Evolutionary conservation across 805 yeast genomes (phyloP).

Genomic region (Zygosaccharomyces kombuchaensis): DNA sequence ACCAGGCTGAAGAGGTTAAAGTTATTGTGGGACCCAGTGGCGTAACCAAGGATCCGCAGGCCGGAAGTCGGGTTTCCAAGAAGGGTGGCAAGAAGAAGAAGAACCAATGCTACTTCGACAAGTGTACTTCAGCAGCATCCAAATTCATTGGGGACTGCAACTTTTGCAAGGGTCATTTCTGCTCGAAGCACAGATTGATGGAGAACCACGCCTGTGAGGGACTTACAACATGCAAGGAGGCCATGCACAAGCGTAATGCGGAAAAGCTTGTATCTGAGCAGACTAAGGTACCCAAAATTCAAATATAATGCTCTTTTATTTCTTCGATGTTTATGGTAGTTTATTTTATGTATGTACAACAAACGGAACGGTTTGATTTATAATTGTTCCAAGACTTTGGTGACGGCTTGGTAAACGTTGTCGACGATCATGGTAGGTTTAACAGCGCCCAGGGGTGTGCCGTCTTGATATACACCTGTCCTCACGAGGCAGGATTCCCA

Average conservation of each 20-base stretch:
- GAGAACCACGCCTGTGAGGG: conserved; percentile 83
- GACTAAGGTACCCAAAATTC: conserved; percentile 63
- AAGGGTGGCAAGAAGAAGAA: conserved; percentile 33
- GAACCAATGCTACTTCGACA: conserved; percentile 47
- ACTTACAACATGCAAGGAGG: conserved; percentile 73
- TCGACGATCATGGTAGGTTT: conserved; percentile 49
- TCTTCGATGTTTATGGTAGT: conserved; percentile 1
- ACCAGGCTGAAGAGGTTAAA: conserved; percentile 2
- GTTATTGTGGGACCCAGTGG: conserved; percentile 4
- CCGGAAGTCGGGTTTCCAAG: conserved; percentile 20
- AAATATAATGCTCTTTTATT: conserved; percentile 18
- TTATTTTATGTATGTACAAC: conserved; percentile 2
- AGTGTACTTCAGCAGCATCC: conserved; percentile 61
- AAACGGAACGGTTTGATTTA: not conserved
- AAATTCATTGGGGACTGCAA: conserved; percentile 76
- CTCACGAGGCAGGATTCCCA: conserved; percentile 84
- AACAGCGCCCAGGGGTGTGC: conserved; percentile 39
- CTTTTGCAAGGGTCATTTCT: conserved; percentile 78
- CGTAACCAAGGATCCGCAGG: conserved; percentile 9
- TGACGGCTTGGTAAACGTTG: conserved; percentile 51
- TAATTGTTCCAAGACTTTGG: conserved; percentile 19
- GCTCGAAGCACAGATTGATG: conserved; percentile 80
- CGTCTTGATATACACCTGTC: conserved; percentile 80
- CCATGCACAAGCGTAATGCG: conserved; percentile 80
- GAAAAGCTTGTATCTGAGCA: conserved; percentile 77